These are phyloP conservation scores for Sporothrix globosa DNA, from an alignment of 2,329 filamentous ascomycete genomes.

Conservation along the genomic window DNA sequence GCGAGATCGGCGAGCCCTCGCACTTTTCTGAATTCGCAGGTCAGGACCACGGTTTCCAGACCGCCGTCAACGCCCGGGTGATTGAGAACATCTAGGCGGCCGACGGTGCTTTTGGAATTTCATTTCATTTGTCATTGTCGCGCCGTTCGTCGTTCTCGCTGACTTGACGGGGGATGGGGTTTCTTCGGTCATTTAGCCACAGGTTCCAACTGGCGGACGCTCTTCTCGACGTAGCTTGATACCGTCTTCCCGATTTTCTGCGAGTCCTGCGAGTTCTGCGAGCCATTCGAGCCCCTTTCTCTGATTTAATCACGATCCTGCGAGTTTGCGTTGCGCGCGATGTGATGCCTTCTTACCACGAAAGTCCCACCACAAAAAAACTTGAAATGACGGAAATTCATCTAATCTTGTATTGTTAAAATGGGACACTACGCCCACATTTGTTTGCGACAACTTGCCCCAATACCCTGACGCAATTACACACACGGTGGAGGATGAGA, in stretches of 20 bases:
- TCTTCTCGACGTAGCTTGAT: constrained; percentile 17
- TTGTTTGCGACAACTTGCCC: constrained; percentile 9
- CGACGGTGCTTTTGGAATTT: background rate
- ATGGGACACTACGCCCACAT: background rate
- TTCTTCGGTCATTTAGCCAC: constrained; percentile 21
- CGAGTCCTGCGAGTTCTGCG: background rate
- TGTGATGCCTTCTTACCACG: background rate
- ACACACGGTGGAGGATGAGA: constrained; percentile 14
- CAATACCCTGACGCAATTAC: constrained; percentile 24
- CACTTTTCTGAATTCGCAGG: constrained; percentile 57
- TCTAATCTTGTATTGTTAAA: constrained; percentile 21
- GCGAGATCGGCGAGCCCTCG: constrained; percentile 48
- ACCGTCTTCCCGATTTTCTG: background rate
- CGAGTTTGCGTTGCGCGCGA: constrained; percentile 13
- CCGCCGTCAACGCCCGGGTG: constrained; percentile 77
- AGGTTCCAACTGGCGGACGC: constrained; percentile 11
- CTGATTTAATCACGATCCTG: background rate
- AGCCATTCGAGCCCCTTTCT: background rate
- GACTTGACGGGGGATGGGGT: constrained; percentile 18
- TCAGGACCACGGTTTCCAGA: constrained; percentile 68
- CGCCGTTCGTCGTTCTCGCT: constrained; percentile 1
- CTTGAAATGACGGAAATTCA: constrained; percentile 5
- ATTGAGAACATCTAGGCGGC: constrained; percentile 77
- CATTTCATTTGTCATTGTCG: background rate
- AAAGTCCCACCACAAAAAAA: constrained; percentile 16